Evolutionary conservation across 2,329 filamentous ascomycete species (phyloP), one percentile per base, ranked within the genome.

Genomic region (Pestalotiopsis sp.): DNA sequence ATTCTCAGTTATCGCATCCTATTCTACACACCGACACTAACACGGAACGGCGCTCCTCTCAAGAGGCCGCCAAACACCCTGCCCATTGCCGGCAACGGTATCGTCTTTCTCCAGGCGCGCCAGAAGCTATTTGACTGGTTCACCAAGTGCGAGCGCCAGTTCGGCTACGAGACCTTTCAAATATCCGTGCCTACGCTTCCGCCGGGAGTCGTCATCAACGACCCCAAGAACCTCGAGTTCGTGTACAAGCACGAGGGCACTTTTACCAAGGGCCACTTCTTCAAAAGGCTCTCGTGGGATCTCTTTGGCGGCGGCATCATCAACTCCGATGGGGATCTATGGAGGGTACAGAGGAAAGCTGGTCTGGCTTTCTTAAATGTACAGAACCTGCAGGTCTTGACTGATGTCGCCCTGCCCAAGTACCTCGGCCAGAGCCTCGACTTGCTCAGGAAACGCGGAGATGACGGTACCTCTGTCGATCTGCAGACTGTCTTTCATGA

Each of bases 231-330:
- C 71, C 82, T 92, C 1, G 90, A 91, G 41, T 91, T 83, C 72
- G 84, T 91, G 38, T 86, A 91, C 73, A 89, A 86, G 75, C 84
- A 90, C 69, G 88, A 91, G 73, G 84, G 82, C 12, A 76, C 87
- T 13, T 90, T 92, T 73, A 81, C 84, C 60, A 92, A 91, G 73
- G 90, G 90, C 14, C 80, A 83, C 2, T 90, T 92, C 70, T 88
- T 92, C 74, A 89, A 87, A 71, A 78, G 80, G 20, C 83, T 88
- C 49, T 86, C 89, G 0, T 86, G 86, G 83, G 89, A 91, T 74
- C 78, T 92, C 0, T 92, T 92, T 70, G 90, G 85, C 79, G 77
- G 89, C 71, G 90, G 90, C 31, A 91, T 92, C 72, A 90, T 91
- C 78, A 92, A 91, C 72, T 86, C 86, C 31, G 89, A 91, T 70